Percentiles rank a stretch among this genome's conserved stretches.
phyloP scores from a whole-genome alignment of 305 asterid species.

The Solanum hybrid region DNA sequence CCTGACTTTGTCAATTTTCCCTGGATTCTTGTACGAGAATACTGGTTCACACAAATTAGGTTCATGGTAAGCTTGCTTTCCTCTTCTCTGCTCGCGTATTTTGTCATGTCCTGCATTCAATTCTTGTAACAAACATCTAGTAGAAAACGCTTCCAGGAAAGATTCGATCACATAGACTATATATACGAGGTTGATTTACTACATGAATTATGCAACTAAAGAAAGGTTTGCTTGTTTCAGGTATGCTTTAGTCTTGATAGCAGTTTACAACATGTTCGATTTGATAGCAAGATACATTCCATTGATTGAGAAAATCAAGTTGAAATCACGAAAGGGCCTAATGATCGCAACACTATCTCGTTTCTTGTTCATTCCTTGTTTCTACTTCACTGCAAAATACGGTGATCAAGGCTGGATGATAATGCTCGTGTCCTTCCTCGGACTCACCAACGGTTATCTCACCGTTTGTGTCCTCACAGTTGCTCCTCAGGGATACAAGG shows the following conservation, averaged over 20 bases:
- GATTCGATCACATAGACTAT: not conserved
- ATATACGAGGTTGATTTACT: not conserved
- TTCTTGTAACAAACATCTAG: not conserved
- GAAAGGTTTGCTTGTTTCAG: conserved; percentile 2
- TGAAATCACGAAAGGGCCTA: conserved; percentile 30
- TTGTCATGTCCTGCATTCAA: not conserved
- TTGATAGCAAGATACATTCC: conserved; percentile 28
- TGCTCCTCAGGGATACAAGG: conserved; percentile 40
- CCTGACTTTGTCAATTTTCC: conserved; percentile 67
- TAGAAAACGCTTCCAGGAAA: not conserved
- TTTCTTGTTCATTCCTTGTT: conserved; percentile 27
- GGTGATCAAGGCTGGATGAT: conserved; percentile 43
- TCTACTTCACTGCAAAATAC: conserved; percentile 35
- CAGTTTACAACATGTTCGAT: conserved; percentile 26
- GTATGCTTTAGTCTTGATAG: conserved; percentile 31
- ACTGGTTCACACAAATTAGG: conserved; percentile 74
- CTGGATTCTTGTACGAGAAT: conserved; percentile 81
- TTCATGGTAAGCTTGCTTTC: conserved; percentile 42
- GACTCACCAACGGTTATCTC: conserved; percentile 33
- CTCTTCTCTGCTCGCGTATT: not conserved
- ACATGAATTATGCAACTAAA: not conserved
- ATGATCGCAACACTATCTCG: conserved; percentile 19
- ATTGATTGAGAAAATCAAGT: conserved; percentile 12
- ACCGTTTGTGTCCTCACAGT: conserved; percentile 32
- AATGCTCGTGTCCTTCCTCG: conserved; percentile 29